phyloP scores from a whole-genome alignment of 2,329 filamentous ascomycete species.

The Pseudonectria buxi region DNA sequence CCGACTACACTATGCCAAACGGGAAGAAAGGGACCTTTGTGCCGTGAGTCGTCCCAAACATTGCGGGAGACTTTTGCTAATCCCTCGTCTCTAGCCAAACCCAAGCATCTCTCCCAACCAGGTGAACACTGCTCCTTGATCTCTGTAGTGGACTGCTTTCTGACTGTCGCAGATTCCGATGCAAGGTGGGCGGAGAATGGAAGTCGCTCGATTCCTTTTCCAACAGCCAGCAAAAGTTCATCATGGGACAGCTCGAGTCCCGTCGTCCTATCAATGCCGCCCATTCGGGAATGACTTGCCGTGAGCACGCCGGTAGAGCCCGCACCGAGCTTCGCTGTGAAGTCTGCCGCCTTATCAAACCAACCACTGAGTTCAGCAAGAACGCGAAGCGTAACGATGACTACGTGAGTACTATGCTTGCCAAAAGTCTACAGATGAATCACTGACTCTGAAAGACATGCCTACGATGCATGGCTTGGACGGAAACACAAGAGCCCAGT shows the following conservation, averaged over 20 bases:
- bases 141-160: not conserved
- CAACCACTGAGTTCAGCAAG: slow-evolving; percentile 25
- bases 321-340: slow-evolving; percentile 24
- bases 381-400: slow-evolving; percentile 20
- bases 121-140: slow-evolving; percentile 2
- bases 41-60: slow-evolving; percentile 8
- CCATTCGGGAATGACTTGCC: slow-evolving; percentile 31
- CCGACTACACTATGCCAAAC: too few species aligned
- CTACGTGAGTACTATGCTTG: slow-evolving; percentile 25
- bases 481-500: slow-evolving; percentile 27
- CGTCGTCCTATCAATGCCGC: slow-evolving; percentile 17
- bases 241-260: slow-evolving; percentile 13
- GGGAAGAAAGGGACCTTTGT: too few species aligned
- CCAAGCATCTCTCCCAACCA: slow-evolving; percentile 1
- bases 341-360: slow-evolving; percentile 23
- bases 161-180: slow-evolving; percentile 23
- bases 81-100: slow-evolving; percentile 5
- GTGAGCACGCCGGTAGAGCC: slow-evolving; percentile 23
- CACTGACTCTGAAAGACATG: slow-evolving; percentile 24
- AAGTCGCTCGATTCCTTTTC: slow-evolving; percentile 27
- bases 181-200: slow-evolving; percentile 32
- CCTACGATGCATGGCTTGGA: slow-evolving; percentile 29
- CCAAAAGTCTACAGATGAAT: too few species aligned
- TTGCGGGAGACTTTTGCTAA: not conserved
- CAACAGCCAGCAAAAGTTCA: slow-evolving; percentile 23